Evolutionary conservation across 2,329 filamentous ascomycete genomes (phyloP).

Genomic region (Zasmidium angulare): DNA sequence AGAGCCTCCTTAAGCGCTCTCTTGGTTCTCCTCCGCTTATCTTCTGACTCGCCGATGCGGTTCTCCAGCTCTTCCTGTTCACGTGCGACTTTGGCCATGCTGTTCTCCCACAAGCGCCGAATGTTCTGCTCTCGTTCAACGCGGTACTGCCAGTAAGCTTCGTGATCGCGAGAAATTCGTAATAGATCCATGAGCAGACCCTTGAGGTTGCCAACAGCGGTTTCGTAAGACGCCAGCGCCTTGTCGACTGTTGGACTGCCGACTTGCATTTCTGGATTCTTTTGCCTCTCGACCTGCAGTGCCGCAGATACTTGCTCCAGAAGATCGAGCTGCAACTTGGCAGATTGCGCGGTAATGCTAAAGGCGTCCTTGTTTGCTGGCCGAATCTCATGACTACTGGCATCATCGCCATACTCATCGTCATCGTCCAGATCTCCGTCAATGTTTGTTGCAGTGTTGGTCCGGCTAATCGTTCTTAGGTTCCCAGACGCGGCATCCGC

Average conservation of each 20-base stretch:
- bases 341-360: slow-evolving; percentile 94
- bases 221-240: slow-evolving; percentile 82
- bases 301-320: slow-evolving; percentile 83
- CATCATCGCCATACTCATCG: slow-evolving; percentile 78
- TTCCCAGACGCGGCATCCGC: slow-evolving; percentile 52
- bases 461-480: slow-evolving; percentile 48
- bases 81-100: slow-evolving; percentile 92
- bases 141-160: slow-evolving; percentile 95
- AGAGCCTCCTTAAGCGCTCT: slow-evolving; percentile 83
- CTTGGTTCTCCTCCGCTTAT: slow-evolving; percentile 87
- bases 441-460: slow-evolving; percentile 43
- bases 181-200: slow-evolving; percentile 81
- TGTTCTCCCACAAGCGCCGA: slow-evolving; percentile 96
- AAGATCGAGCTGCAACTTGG: slow-evolving; percentile 87
- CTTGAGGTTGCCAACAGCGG: slow-evolving; percentile 83
- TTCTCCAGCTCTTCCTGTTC: slow-evolving; percentile 92
- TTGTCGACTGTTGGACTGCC: slow-evolving; percentile 74
- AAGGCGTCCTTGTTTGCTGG: slow-evolving; percentile 86
- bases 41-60: slow-evolving; percentile 82
- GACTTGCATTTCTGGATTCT: slow-evolving; percentile 70
- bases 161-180: slow-evolving; percentile 89
- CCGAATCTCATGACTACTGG: slow-evolving; percentile 71
- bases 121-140: slow-evolving; percentile 89
- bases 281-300: slow-evolving; percentile 67
- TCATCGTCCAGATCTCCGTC: slow-evolving; percentile 64